Evolutionary conservation across 805 yeast genomes (phyloP), one percentile per base, ranked within the genome.

Genomic region (Teunomyces funiuensis): DNA sequence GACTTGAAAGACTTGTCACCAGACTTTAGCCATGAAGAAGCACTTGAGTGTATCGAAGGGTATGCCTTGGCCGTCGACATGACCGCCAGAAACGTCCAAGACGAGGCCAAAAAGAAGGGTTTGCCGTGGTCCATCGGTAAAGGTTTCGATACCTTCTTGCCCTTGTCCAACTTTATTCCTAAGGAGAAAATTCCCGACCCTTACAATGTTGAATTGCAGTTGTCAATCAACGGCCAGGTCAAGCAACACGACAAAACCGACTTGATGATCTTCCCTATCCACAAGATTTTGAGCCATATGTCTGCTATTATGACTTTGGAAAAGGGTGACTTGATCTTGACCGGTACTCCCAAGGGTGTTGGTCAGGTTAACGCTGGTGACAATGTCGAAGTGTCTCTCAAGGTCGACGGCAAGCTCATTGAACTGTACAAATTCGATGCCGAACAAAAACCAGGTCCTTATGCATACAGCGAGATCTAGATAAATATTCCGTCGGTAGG

Each of bases 311-410:
- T 91, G 91, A 88, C 97, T 3, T 71, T 93, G 43, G 82, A 90
- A 54, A 82, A 87, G 40, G 97, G 97, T 22, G 99, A 93, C 57
- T 74, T 93, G 47, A 82, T 93, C 44, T 72, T 93, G 39, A 93
- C 99, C 1, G 99, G 99, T 13, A 93, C 99, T 1, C 99, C 99
- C 34, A 88, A 89, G 62, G 99, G 99, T 13, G 99, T 93, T n/a
- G 97, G 98, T 6, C 68, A 76, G 18, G 66, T 90, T 25, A 62
- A 61, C 5, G 86, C 95, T 0, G 98, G 97, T 7, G 98, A 93
- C 58, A 57, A 61, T 18, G 69, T 93, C 19, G 71, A 73, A 34
- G 95, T 95, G 5, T 75, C 77, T 49, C 63, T 88, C 47, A 64
- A 61, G 20, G 76, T 73, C 23, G 76, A 76, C 25, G 91, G 82